phyloP scores from a whole-genome alignment of 768 basidiomycete genomes.

The Russula sp. region DNA sequence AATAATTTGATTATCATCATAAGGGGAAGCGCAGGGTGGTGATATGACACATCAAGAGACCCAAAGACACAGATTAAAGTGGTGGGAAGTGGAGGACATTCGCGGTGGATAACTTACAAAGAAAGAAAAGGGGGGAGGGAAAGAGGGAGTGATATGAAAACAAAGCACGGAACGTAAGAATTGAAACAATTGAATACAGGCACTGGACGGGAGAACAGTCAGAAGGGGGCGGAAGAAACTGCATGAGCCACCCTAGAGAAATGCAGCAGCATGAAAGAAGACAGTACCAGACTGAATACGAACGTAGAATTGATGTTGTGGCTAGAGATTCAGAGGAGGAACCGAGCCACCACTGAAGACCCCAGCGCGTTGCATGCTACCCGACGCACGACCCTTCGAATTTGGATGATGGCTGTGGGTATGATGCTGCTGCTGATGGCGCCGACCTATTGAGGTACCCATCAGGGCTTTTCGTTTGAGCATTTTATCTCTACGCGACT shows the following conservation, averaged over 20 bases:
- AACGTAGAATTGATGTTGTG: not conserved
- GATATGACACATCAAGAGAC: constrained; percentile 11
- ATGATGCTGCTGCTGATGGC: constrained; percentile 41
- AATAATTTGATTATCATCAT: constrained; percentile 8
- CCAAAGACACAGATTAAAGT: not conserved
- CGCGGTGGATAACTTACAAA: not conserved
- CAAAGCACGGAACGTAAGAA: not conserved
- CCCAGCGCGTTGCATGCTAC: constrained; percentile 44
- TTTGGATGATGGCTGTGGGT: constrained; percentile 60
- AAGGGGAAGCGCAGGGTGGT: not conserved
- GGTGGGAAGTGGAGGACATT: not conserved
- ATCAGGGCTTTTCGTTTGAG: constrained; percentile 46
- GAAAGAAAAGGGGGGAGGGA: not conserved
- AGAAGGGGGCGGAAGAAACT: not conserved
- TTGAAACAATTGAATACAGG: not conserved
- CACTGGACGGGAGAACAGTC: not conserved
- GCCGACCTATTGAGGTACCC: constrained; percentile 31
- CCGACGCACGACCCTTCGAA: constrained; percentile 48
- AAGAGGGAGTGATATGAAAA: not conserved
- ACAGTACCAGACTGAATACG: not conserved
- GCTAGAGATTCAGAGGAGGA: constrained; percentile 21
- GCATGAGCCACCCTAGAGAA: not conserved
- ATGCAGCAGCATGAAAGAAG: not conserved
- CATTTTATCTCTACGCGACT: constrained; percentile 57
- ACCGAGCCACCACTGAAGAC: constrained; percentile 23